Percentiles rank a stretch among this genome's conserved stretches.
These are phyloP conservation scores for Suillus placidus DNA, from an alignment of 768 basidiomycete genomes.

Conservation along the genomic window DNA sequence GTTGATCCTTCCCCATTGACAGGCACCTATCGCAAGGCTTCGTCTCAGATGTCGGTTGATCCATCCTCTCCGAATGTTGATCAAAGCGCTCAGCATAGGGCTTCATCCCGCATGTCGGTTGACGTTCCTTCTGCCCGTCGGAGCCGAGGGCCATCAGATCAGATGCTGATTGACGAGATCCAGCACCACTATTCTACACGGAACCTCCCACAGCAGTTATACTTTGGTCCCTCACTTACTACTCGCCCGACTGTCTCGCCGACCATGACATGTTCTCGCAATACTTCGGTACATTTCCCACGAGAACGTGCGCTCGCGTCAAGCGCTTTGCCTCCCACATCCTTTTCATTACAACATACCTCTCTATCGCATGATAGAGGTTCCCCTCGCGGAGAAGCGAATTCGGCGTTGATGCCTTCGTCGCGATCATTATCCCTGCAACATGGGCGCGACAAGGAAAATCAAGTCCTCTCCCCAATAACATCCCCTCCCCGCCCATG, in stretches of 20 bases:
- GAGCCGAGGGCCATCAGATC: neutral
- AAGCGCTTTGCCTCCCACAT: neutral
- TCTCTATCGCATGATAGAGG: neutral
- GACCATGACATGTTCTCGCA: neutral
- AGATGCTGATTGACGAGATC: conserved; percentile 2
- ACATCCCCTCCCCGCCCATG: neutral
- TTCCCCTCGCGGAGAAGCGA: neutral
- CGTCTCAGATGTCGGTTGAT: conserved; percentile 1
- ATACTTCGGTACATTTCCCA: neutral
- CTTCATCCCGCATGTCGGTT: neutral
- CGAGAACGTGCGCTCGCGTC: neutral
- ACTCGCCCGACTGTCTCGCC: neutral
- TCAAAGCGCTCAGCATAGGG: neutral
- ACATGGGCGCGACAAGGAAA: neutral
- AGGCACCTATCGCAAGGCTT: neutral
- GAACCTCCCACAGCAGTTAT: neutral
- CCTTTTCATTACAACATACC: neutral
- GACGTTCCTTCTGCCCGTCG: neutral
- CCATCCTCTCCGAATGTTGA: neutral
- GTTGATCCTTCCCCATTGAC: neutral
- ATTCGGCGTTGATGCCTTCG: neutral
- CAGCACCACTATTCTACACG: neutral
- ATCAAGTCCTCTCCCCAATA: neutral
- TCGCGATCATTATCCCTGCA: neutral
- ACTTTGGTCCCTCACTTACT: neutral